phyloP scores from a whole-genome alignment of 805 yeast species.

The Starmerella sp. region DNA sequence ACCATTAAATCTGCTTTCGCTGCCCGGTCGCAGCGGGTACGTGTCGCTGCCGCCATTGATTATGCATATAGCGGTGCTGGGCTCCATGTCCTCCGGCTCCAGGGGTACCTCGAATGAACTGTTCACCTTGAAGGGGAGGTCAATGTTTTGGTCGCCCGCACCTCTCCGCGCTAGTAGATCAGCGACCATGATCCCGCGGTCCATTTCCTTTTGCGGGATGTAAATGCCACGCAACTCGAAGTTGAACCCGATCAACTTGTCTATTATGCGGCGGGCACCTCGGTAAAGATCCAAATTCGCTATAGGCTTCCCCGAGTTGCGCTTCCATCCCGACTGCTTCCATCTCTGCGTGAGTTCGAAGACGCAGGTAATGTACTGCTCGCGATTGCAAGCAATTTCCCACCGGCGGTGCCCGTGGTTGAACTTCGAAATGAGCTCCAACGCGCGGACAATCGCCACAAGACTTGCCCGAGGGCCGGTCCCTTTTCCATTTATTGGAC shows the following conservation, averaged over 20 bases:
- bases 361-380: conserved; percentile 1
- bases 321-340: conserved; percentile 4
- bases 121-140: background rate
- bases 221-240: background rate
- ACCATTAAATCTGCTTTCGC: background rate
- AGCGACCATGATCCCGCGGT: conserved; percentile 2
- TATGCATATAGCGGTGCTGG: background rate
- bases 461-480: conserved; percentile 3
- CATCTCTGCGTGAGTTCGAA: conserved; percentile 1
- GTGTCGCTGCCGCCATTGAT: background rate
- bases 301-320: conserved; percentile 1
- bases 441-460: conserved; percentile 1
- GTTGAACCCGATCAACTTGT: background rate
- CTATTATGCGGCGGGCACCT: background rate
- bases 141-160: conserved; percentile 1
- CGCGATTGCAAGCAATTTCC: conserved; percentile 4
- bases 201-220: background rate
- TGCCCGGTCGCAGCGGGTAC: background rate
- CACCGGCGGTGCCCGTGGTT: conserved; percentile 1
- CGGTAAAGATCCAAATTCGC: conserved; percentile 2
- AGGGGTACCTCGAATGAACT: background rate
- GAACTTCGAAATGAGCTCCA: background rate
- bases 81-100: conserved; percentile 1
- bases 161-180: conserved; percentile 1
- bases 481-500: background rate